Conservation (phyloP, 345 rosid genomes). For the Bruguiera sexangula region DNA sequence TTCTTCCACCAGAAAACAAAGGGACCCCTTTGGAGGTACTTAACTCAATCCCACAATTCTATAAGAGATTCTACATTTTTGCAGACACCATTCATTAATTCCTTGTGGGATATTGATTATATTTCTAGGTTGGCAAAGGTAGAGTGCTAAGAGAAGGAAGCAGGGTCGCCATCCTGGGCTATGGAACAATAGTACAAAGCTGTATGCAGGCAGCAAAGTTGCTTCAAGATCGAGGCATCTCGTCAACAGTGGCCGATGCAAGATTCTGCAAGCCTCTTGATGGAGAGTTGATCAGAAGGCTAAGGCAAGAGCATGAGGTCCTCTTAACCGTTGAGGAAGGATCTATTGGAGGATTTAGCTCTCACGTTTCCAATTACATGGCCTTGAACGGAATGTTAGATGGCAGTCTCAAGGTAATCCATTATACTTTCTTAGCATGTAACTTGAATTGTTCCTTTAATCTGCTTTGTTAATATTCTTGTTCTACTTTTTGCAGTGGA, state of each 20-base stretch:
- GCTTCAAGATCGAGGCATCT: constrained; percentile 25
- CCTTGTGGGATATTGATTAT: background rate
- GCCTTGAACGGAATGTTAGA: constrained; percentile 41
- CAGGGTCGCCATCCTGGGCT: constrained; percentile 45
- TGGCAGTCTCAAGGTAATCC: constrained; percentile 42
- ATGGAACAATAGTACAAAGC: constrained; percentile 40
- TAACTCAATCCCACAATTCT: background rate
- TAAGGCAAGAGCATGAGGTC: constrained; percentile 39
- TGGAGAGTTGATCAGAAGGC: constrained; percentile 29
- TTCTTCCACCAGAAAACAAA: constrained; percentile 42
- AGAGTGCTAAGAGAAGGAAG: constrained; percentile 38
- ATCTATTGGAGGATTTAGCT: constrained; percentile 47
- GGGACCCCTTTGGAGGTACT: constrained; percentile 44
- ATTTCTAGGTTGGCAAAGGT: constrained; percentile 43
- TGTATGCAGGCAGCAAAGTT: constrained; percentile 39
- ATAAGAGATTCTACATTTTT: background rate
- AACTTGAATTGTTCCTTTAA: too few relatives aligned
- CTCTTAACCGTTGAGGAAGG: constrained; percentile 53
- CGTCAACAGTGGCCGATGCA: constrained; percentile 48
- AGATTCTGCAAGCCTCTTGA: constrained; percentile 52
- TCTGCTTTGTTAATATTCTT: background rate
- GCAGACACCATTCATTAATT: background rate
- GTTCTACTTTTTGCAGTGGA: constrained; percentile 37
- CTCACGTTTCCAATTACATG: constrained; percentile 47
- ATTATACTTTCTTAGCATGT: background rate